A percentile compares a stretch with the other conserved stretches of the same genome.
phyloP scores from a whole-genome alignment of 2,329 filamentous ascomycete species.

The Colletotrichum phormii region DNA sequence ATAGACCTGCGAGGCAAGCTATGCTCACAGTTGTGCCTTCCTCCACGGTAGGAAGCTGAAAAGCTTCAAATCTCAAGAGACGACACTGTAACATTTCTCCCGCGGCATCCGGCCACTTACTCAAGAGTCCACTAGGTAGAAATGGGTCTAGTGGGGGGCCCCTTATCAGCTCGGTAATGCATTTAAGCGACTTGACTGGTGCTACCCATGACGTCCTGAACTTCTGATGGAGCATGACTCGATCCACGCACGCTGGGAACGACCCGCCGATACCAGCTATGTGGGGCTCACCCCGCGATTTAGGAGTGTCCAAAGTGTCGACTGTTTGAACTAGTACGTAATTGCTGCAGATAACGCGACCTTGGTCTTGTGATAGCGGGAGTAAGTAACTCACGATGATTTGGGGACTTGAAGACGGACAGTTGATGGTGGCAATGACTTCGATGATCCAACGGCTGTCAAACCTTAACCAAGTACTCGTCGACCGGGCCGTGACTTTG shows the following conservation, averaged over 20 bases:
- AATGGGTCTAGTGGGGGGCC: not conserved
- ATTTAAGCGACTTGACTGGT: not conserved
- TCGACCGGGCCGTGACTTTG: not conserved
- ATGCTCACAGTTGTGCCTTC: not conserved
- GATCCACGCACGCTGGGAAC: not conserved
- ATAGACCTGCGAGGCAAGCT: too few species aligned
- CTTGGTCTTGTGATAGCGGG: not conserved
- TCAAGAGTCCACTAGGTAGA: not conserved
- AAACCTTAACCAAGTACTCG: not conserved
- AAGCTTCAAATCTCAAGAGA: not conserved
- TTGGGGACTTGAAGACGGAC: not conserved
- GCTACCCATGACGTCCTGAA: not conserved
- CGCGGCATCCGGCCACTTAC: not conserved
- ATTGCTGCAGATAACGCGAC: conserved; percentile 6
- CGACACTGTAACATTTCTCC: not conserved
- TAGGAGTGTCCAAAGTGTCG: not conserved
- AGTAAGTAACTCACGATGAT: not conserved
- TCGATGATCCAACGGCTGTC: not conserved
- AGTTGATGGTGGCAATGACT: not conserved
- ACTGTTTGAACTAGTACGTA: conserved; percentile 9
- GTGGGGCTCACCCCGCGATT: not conserved
- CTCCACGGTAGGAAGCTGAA: not conserved
- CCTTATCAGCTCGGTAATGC: not conserved
- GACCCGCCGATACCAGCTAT: not conserved
- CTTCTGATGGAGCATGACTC: not conserved